Base-by-base conservation (phyloP, 495 filamentous ascomycete genomes). In the Acidomyces sp. region DNA sequence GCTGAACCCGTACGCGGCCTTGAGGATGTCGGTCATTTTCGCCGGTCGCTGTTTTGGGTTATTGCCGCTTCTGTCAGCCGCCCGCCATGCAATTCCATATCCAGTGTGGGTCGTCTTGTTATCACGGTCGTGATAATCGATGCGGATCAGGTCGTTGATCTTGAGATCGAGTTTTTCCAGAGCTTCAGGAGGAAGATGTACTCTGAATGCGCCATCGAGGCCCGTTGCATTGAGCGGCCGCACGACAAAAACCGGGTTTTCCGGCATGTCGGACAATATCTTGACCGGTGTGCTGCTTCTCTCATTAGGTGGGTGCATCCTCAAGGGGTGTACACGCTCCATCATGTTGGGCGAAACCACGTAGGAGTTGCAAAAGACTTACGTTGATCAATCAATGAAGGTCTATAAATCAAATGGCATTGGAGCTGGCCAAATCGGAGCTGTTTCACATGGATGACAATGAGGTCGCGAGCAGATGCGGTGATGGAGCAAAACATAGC, bases 111-210 rank as follows among this genome's bases (percentile, higher is more conserved):
- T 28, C 18, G 13, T 17, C 21, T 34, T n/a, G n/a, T n/a, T n/a
- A n/a, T n/a, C n/a, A n/a, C n/a, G n/a, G n/a, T n/a, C n/a, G n/a
- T n/a, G n/a, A n/a, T n/a, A n/a, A n/a, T n/a, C n/a, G 18, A 47
- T 23, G 17, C 37, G 63, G 45, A 78, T 75, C 1, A 66, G 45
- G 46, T 78, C 70, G 25, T 77, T 82, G 21, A 70, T 61, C 32
- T 69, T 65, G 18, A 84, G 62, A 41, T 70, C 70, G 6, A 82
- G 62, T 22, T 64, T 56, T 33, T 74, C 65, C 7, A 87, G 61
- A 18, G 71, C 71, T 10, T 78, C 71, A 27, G 69, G 66, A n/a
- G 74, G 74, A 15, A 87, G 62, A 49, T 80, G 74, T 32, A 87
- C 60, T 25, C 77, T 69, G 48, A 81, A 80, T 9, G 69, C 66